Evolutionary conservation across 192 early-diverging fungal species (phyloP).

Genomic region (Linderina pennispora): DNA sequence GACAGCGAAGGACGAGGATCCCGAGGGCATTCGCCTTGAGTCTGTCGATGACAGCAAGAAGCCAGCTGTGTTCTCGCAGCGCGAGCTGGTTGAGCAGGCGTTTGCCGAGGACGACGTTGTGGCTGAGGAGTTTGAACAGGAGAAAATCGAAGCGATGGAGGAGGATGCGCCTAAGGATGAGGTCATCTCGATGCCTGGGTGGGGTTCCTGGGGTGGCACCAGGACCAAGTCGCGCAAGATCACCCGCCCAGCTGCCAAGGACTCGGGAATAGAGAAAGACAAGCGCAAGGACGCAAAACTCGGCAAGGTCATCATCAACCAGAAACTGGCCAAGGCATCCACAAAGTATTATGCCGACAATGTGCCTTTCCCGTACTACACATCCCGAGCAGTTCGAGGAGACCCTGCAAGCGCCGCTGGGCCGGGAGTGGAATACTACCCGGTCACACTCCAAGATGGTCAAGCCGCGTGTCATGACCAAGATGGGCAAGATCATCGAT

Average conservation of each 20-base stretch:
- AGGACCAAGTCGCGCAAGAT: slow-evolving; percentile 61
- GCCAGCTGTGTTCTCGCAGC: slow-evolving; percentile 57
- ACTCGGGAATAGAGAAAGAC: slow-evolving; percentile 11
- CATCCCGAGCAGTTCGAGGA: slow-evolving; percentile 85
- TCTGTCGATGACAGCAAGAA: slow-evolving; percentile 31
- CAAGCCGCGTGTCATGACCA: slow-evolving; percentile 76
- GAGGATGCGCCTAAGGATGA: slow-evolving; percentile 73
- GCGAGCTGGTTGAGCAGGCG: slow-evolving; percentile 84
- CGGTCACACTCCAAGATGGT: slow-evolving; percentile 65
- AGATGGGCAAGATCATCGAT: slow-evolving; percentile 82
- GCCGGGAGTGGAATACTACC: slow-evolving; percentile 93
- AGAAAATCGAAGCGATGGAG: slow-evolving; percentile 65
- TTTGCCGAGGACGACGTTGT: slow-evolving; percentile 93
- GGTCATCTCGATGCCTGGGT: slow-evolving; percentile 87
- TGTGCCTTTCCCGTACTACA: slow-evolving; percentile 83
- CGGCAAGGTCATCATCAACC: slow-evolving; percentile 84
- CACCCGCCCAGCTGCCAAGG: slow-evolving; percentile 36
- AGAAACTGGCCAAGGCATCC: slow-evolving; percentile 69
- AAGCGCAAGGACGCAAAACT: slow-evolving; percentile 28
- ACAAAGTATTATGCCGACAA: slow-evolving; percentile 64
- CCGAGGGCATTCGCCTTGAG: slow-evolving; percentile 8
- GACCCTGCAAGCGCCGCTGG: slow-evolving; percentile 77
- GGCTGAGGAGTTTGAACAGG: slow-evolving; percentile 80
- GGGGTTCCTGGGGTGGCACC: slow-evolving; percentile 81
- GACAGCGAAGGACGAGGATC: slow-evolving; percentile 10